Percentiles rank a stretch among this genome's conserved stretches.
Evolutionary conservation across 768 basidiomycete species (phyloP).

Genomic region (Tulasnella sp.): DNA sequence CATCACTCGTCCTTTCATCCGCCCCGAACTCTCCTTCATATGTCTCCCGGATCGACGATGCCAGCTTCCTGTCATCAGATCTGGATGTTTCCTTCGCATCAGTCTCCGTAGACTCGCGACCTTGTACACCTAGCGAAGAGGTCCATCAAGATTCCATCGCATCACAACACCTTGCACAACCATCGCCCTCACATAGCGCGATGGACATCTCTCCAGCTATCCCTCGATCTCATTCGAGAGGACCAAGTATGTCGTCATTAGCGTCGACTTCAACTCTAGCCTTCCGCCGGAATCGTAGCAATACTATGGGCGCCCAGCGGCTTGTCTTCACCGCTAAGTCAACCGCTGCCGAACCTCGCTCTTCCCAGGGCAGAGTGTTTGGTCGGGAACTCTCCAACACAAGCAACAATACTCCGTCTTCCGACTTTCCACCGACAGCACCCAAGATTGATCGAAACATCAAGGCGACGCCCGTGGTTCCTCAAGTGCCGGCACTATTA

Average conservation of each 20-base stretch:
- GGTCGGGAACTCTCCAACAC: constrained; percentile 16
- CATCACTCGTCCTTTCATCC: neutral
- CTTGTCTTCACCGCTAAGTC: no score
- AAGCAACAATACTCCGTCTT: neutral
- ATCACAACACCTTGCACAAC: neutral
- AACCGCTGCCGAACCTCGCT: no score
- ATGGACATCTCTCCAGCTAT: constrained; percentile 16
- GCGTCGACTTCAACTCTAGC: neutral
- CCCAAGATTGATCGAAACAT: neutral
- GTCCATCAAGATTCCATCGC: neutral
- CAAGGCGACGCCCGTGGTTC: neutral
- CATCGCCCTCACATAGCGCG: neutral
- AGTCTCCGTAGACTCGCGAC: constrained; percentile 8
- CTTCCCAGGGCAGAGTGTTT: constrained; percentile 8
- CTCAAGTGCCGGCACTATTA: constrained; percentile 6
- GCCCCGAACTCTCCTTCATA: neutral
- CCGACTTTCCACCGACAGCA: neutral
- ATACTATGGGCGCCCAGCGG: constrained; percentile 10
- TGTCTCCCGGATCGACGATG: constrained; percentile 11
- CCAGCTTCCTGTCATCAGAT: constrained; percentile 13
- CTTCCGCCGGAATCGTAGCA: neutral
- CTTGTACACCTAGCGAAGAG: neutral
- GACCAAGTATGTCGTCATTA: no score
- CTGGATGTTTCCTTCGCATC: constrained; percentile 13
- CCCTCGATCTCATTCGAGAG: neutral